Conservation (phyloP, 225 moss, liverwort and hornwort genomes). For the Asterella californica region DNA sequence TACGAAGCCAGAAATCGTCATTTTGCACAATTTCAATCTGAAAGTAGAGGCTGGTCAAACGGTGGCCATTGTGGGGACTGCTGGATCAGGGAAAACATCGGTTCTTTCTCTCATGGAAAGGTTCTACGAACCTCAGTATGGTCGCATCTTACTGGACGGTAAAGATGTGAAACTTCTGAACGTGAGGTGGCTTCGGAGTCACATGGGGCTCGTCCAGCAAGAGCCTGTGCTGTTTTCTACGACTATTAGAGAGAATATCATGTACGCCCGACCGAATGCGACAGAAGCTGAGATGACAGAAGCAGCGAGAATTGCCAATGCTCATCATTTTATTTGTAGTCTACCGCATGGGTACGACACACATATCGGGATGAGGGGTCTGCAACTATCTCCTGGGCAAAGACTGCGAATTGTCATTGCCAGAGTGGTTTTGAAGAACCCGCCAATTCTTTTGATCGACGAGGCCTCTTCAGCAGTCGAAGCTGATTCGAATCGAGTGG, state of each 20-base stretch:
- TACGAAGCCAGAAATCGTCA: conserved; percentile 57
- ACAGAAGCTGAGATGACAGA: conserved; percentile 76
- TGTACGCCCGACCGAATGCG: conserved; percentile 68
- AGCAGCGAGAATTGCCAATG: conserved; percentile 76
- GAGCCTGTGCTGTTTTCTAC: conserved; percentile 74
- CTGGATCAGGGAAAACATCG: conserved; percentile 74
- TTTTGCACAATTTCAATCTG: conserved; percentile 61
- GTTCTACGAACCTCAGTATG: conserved; percentile 69
- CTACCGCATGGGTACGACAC: conserved; percentile 79
- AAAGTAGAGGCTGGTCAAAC: conserved; percentile 72
- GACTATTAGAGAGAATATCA: conserved; percentile 70
- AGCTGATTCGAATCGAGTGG: conserved; percentile 62
- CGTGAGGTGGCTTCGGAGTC: conserved; percentile 71
- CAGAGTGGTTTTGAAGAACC: conserved; percentile 70
- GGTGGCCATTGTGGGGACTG: conserved; percentile 74
- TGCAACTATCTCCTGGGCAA: conserved; percentile 67
- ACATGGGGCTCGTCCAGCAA: conserved; percentile 68
- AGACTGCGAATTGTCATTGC: conserved; percentile 74
- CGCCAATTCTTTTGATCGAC: conserved; percentile 70
- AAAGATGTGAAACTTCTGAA: conserved; percentile 50
- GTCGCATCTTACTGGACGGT: conserved; percentile 64
- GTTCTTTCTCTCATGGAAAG: conserved; percentile 63
- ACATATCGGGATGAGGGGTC: conserved; percentile 54
- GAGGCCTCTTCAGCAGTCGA: conserved; percentile 65
- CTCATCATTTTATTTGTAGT: conserved; percentile 75